Evolutionary conservation across 768 basidiomycete species (phyloP).

Genomic region (Termitomyces sp.): DNA sequence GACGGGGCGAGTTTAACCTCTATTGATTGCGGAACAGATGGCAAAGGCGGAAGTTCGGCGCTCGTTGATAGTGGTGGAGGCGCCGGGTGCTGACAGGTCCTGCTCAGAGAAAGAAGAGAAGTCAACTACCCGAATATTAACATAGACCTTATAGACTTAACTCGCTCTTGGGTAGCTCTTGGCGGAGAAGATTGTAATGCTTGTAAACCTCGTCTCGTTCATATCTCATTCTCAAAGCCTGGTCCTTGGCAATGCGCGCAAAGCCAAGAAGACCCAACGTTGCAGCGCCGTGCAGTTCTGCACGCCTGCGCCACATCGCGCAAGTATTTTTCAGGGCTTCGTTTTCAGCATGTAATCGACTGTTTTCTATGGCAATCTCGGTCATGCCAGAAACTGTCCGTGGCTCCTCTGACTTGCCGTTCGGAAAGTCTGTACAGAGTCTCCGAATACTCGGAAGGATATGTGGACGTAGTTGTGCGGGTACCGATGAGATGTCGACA

Average conservation of each 20-base stretch:
- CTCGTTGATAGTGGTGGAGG: slow-evolving; percentile 5
- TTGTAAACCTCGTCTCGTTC: slow-evolving; percentile 37
- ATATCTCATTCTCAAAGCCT: slow-evolving; percentile 34
- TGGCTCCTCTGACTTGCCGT: slow-evolving; percentile 13
- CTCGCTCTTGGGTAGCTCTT: slow-evolving; percentile 12
- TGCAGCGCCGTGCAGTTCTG: slow-evolving; percentile 47
- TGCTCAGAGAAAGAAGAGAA: not conserved
- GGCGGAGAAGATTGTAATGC: slow-evolving; percentile 22
- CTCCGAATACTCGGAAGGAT: slow-evolving; percentile 56
- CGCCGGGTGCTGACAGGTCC: not conserved
- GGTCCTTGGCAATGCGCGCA: slow-evolving; percentile 37
- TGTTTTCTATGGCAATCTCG: slow-evolving; percentile 30
- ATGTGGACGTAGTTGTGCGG: slow-evolving; percentile 56
- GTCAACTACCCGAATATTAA: not conserved
- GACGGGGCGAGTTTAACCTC: slow-evolving; percentile 2
- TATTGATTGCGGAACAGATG: slow-evolving; percentile 3
- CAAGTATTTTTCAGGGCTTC: slow-evolving; percentile 38
- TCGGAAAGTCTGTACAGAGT: slow-evolving; percentile 42
- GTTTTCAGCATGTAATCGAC: slow-evolving; percentile 42
- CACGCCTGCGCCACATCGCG: slow-evolving; percentile 44
- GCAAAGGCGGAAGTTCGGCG: slow-evolving; percentile 9
- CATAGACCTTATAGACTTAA: slow-evolving; percentile 3
- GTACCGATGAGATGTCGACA: slow-evolving; percentile 47
- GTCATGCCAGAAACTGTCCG: slow-evolving; percentile 13
- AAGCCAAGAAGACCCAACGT: slow-evolving; percentile 45